A percentile compares a stretch with the other conserved stretches of the same genome.
Conservation (phyloP, 140 eudicot species). For the Senecio squalidus region DNA sequence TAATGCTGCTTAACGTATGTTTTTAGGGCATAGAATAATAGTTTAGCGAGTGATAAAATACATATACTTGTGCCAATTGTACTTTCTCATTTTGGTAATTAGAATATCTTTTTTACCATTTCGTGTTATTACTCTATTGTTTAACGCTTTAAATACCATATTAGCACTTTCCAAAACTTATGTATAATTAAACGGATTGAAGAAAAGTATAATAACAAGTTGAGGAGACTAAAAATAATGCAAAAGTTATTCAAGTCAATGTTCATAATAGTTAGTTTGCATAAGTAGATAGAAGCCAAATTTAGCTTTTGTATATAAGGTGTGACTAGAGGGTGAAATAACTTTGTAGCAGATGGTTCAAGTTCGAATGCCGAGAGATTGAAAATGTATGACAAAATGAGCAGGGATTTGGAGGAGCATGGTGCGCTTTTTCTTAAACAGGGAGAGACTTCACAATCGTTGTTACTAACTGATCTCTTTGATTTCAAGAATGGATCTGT, state of each 20-base stretch:
- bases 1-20: too few relatives aligned
- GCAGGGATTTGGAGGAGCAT: slow-evolving; percentile 70
- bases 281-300: slow-evolving; percentile 7
- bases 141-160: too few relatives aligned
- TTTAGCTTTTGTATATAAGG: not conserved
- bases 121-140: too few relatives aligned
- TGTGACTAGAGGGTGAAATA: slow-evolving; percentile 5
- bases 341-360: slow-evolving; percentile 33
- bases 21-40: too few relatives aligned
- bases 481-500: slow-evolving; percentile 53
- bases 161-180: too few relatives aligned
- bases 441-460: slow-evolving; percentile 87
- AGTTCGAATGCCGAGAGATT: slow-evolving; percentile 49
- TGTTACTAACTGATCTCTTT: slow-evolving; percentile 76
- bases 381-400: slow-evolving; percentile 63
- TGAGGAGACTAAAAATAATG: not conserved
- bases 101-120: too few relatives aligned
- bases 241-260: not conserved
- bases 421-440: slow-evolving; percentile 79
- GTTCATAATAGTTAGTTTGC: not conserved
- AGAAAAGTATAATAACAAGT: not conserved
- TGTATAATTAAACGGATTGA: too few relatives aligned
- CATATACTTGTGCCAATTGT: too few relatives aligned
- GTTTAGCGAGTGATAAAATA: too few relatives aligned
- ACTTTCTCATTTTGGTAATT: too few relatives aligned